Base-by-base conservation (phyloP, 768 basidiomycete genomes). In the Hirschioporus abietinus region DNA sequence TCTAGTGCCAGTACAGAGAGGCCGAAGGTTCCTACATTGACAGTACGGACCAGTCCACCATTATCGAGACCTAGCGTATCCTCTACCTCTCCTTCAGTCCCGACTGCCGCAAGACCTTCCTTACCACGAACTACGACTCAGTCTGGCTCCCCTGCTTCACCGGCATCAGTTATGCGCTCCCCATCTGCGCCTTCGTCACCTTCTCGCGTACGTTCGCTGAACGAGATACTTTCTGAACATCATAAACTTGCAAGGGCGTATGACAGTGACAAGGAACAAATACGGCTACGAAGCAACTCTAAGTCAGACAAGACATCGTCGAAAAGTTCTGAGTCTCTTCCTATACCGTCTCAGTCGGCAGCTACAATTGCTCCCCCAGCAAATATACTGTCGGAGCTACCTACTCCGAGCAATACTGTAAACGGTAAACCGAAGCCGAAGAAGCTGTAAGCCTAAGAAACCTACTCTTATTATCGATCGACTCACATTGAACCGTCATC, bases 181-280 rank as follows among this genome's bases (percentile, higher is more conserved):
- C 75, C 82, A 17, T 69, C 69, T 63, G 73, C 76, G 24, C 75
- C 83, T 52, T 78, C 74, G 52, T 84, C 86, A 58, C 84, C 88
- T 0, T 81, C 82, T 17, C 82, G 84, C 35, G 80, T 83, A 27
- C 83, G 82, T 34, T 85, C 88, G 20, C 84, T 82, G n/a, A 82
- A 83, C 42, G 85, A 89, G 66, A 69, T 83, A 24, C 77, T 80
- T 66, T 77, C 72, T 17, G 78, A 78, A 66, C 76, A 73, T 35
- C 84, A 87, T 66, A 78, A 74, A 57, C 74, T 77, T 24, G 63
- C n/a, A 25, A 77, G 75, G 64, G 68, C 70, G 58, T 70, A 63
- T 35, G 71, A 65, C 63, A 70, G 69, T 24, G 64, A 69, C 26
- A 67, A 69, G 42, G 73, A 78, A 58, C 68, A 65, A 60, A 63